Evolutionary conservation across 139 green algal genomes (phyloP).

Genomic region (Diplosphaera chodatii): DNA sequence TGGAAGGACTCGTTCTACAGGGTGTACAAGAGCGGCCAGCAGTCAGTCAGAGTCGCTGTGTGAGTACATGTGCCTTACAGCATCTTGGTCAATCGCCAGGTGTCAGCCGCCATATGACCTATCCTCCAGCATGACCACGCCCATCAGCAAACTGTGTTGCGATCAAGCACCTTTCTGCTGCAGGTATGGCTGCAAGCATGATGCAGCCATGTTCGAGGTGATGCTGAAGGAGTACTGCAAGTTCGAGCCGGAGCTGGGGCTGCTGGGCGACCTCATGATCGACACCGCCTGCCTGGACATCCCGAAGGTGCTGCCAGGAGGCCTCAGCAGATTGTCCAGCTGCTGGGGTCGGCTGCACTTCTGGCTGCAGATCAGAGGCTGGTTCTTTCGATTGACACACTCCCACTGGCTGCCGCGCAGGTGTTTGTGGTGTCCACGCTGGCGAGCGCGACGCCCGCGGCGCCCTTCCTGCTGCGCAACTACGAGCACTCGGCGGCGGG

Average conservation of each 20-base stretch:
- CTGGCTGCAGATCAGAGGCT: no score
- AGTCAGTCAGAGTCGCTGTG: conserved; percentile 65
- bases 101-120: no score
- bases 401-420: no score
- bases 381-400: no score
- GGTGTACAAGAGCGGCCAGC: conserved; percentile 44
- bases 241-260: conserved; percentile 18
- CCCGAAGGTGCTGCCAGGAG: conserved; percentile 72
- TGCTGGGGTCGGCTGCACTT: no score
- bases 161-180: no score
- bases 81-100: no score
- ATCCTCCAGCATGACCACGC: no score
- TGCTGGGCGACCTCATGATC: conserved; percentile 33
- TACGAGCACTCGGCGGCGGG: conserved; percentile 58
- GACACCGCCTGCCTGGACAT: conserved; percentile 57
- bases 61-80: not conserved
- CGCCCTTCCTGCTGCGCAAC: conserved; percentile 86
- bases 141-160: no score
- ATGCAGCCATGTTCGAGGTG: conserved; percentile 78
- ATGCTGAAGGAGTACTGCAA: conserved; percentile 65
- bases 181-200: conserved; percentile 83
- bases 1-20: conserved; percentile 57
- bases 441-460: conserved; percentile 61
- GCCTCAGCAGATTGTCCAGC: no score
- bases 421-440: conserved; percentile 71